A percentile compares a stretch with the other conserved stretches of the same genome.
These are phyloP conservation scores for Quercus robur DNA, from an alignment of 306 rosid species.

Conservation along the genomic window DNA sequence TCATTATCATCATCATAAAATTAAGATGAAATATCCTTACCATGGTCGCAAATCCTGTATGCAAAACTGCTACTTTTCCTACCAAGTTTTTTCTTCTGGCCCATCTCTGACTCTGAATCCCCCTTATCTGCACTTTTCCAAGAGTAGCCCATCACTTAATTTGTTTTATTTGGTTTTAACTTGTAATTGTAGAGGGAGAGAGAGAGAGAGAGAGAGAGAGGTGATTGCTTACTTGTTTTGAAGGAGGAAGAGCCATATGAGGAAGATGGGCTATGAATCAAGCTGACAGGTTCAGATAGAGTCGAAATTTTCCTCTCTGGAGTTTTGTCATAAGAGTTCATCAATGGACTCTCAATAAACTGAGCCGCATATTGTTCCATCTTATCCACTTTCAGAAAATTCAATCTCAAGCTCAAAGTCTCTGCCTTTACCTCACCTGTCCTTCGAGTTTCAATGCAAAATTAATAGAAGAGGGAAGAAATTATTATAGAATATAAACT, in stretches of 20 bases:
- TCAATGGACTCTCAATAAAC: constrained; percentile 18
- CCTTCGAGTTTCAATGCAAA: background rate
- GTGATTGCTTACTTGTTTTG: constrained; percentile 33
- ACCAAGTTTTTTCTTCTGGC: constrained; percentile 16
- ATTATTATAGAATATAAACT: background rate
- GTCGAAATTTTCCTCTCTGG: constrained; percentile 9
- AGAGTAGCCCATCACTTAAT: background rate
- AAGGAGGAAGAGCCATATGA: constrained; percentile 28
- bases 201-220: constrained; percentile 5
- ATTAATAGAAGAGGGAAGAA: background rate
- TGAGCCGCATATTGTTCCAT: constrained; percentile 13
- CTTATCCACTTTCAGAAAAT: background rate
- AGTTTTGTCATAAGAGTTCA: constrained; percentile 29
- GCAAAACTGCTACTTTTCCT: constrained; percentile 41
- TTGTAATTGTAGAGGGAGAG: background rate
- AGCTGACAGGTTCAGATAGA: constrained; percentile 29
- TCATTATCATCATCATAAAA: background rate
- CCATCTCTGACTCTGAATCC: constrained; percentile 15
- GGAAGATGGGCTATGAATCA: constrained; percentile 23
- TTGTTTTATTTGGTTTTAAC: background rate
- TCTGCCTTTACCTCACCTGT: background rate
- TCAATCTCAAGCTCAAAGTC: background rate
- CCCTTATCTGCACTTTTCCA: constrained; percentile 23
- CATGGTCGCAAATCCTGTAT: constrained; percentile 61
- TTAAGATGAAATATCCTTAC: constrained; percentile 21